These are phyloP conservation scores for Linderina pennispora DNA, from an alignment of 192 early-diverging fungal species.

Conservation along the genomic window DNA sequence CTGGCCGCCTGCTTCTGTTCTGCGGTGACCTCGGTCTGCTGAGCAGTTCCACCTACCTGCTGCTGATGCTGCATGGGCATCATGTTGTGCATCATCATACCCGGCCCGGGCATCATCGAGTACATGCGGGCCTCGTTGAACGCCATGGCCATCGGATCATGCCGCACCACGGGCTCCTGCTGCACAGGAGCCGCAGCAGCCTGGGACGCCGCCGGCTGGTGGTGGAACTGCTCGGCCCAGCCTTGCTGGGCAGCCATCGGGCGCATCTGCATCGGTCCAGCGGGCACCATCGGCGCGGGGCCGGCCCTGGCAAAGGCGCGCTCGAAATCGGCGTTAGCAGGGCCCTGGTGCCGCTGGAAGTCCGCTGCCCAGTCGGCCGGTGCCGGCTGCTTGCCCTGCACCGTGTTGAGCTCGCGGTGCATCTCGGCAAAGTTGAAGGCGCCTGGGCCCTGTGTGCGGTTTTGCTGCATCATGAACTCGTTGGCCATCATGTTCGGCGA, in stretches of 20 bases:
- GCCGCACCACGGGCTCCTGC: constrained; percentile 14
- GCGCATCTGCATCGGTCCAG: constrained; percentile 30
- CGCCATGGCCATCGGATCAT: constrained; percentile 48
- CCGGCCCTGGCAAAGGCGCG: constrained; percentile 20
- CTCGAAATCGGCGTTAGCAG: constrained; percentile 39
- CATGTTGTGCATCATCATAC: constrained; percentile 28
- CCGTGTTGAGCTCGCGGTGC: constrained; percentile 57
- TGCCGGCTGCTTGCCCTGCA: constrained; percentile 27
- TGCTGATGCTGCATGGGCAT: constrained; percentile 15
- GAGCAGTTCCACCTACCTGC: constrained; percentile 29
- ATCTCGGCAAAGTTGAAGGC: constrained; percentile 69
- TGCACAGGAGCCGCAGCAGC: constrained; percentile 10
- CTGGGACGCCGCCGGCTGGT: constrained; percentile 20
- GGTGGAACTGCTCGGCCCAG: constrained; percentile 52
- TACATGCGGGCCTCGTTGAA: constrained; percentile 61
- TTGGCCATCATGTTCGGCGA: constrained; percentile 13
- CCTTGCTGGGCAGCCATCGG: constrained; percentile 18
- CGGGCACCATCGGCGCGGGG: constrained; percentile 3
- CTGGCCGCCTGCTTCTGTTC: constrained; percentile 15
- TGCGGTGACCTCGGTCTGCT: constrained; percentile 40
- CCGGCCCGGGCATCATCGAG: constrained; percentile 31
- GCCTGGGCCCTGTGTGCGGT: constrained; percentile 13
- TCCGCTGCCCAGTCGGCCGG: constrained; percentile 63
- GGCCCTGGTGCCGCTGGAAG: constrained; percentile 57
- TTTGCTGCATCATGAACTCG: constrained; percentile 21